phyloP scores from a whole-genome alignment of 2,329 filamentous ascomycete genomes.

The Tolypocladium ophioglossoides region DNA sequence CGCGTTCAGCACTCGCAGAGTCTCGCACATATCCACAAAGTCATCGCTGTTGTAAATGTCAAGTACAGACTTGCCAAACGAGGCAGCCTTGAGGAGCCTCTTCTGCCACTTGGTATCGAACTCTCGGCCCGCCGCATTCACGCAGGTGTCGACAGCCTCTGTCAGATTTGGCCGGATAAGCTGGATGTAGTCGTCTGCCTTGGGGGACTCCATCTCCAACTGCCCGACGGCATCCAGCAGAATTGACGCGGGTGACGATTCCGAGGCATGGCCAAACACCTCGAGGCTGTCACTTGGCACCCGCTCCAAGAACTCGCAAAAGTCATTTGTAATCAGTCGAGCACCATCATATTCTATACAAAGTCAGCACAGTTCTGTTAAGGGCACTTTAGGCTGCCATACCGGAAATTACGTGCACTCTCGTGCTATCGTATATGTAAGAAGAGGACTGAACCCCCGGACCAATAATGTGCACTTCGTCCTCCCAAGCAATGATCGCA shows the following conservation, averaged over 20 bases:
- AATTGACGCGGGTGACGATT: slow-evolving; percentile 84
- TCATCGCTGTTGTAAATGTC: slow-evolving; percentile 98
- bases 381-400: slow-evolving; percentile 15
- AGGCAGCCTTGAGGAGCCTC: slow-evolving; percentile 87
- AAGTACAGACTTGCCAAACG: slow-evolving; percentile 93
- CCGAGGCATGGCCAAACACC: slow-evolving; percentile 80
- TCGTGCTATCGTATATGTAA: slow-evolving; percentile 82
- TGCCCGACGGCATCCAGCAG: slow-evolving; percentile 86
- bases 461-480: slow-evolving; percentile 90
- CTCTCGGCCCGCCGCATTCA: slow-evolving; percentile 87
- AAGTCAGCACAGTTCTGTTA: neutral
- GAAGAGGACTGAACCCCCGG: slow-evolving; percentile 65
- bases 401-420: slow-evolving; percentile 82
- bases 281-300: slow-evolving; percentile 80
- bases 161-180: slow-evolving; percentile 79
- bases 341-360: slow-evolving; percentile 65
- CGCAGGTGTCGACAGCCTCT: slow-evolving; percentile 87
- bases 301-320: slow-evolving; percentile 96
- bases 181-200: slow-evolving; percentile 96
- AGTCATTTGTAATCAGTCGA: slow-evolving; percentile 78
- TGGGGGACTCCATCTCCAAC: slow-evolving; percentile 86
- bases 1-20: slow-evolving; percentile 82
- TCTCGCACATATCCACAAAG: slow-evolving; percentile 97
- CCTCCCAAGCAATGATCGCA: slow-evolving; percentile 92
- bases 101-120: slow-evolving; percentile 91